Evolutionary conservation across 2,329 filamentous ascomycete species (phyloP).

Genomic region (Trichophyton simii): DNA sequence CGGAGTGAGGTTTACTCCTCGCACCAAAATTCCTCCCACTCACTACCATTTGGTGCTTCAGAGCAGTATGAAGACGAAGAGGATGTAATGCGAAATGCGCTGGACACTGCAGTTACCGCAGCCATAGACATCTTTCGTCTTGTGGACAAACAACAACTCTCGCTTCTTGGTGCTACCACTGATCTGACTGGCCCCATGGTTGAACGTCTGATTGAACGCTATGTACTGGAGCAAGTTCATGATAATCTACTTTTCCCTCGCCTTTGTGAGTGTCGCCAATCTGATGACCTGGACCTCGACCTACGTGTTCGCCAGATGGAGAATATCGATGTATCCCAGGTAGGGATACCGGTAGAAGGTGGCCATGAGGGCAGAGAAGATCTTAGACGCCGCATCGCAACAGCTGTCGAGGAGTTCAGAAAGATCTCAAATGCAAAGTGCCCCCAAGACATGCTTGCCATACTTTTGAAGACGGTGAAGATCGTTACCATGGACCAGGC

Average conservation of each 20-base stretch:
- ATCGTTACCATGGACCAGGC: conserved; percentile 51
- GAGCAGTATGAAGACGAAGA: conserved; percentile 82
- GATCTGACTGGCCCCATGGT: conserved; percentile 85
- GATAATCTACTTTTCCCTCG: conserved; percentile 70
- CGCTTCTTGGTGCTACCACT: conserved; percentile 79
- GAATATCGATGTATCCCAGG: conserved; percentile 83
- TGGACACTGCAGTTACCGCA: conserved; percentile 83
- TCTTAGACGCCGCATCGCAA: conserved; percentile 60
- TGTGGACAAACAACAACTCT: conserved; percentile 91
- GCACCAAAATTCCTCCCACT: conserved; percentile 19
- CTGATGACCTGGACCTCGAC: conserved; percentile 79
- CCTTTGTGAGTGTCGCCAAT: conserved; percentile 61
- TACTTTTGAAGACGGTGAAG: conserved; percentile 69
- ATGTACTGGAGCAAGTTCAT: conserved; percentile 86
- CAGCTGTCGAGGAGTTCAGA: conserved; percentile 77
- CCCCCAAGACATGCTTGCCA: conserved; percentile 79
- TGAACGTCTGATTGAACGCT: conserved; percentile 86
- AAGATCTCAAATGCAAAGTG: conserved; percentile 66
- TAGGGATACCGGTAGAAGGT: conserved; percentile 75
- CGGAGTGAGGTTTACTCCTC: conserved; percentile 25
- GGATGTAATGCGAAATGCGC: conserved; percentile 70
- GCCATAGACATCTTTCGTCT: conserved; percentile 93
- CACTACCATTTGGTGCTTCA: conserved; percentile 43
- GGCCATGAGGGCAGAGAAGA: conserved; percentile 68
- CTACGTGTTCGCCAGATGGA: conserved; percentile 86